Evolutionary conservation across 306 rosid genomes (phyloP).

Genomic region (Inga oerstediana): DNA sequence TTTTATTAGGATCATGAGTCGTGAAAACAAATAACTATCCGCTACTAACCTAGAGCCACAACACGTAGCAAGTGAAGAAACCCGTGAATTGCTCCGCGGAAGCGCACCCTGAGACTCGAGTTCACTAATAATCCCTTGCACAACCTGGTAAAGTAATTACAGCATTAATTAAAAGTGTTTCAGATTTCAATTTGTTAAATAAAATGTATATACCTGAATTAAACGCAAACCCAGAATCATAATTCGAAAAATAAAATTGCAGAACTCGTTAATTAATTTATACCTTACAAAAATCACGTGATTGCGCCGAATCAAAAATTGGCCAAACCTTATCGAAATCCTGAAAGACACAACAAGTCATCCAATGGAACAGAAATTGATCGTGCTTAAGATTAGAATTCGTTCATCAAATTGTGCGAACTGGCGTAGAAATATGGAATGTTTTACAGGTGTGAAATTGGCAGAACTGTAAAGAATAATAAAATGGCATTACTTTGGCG

Average conservation of each 20-base stretch:
- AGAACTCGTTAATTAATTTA: not conserved
- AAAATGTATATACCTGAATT: not conserved
- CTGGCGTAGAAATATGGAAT: not conserved
- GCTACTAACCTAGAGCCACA: constrained; percentile 90
- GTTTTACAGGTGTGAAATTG: not conserved
- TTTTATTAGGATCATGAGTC: constrained; percentile 34
- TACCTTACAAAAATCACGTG: constrained; percentile 96
- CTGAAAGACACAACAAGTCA: constrained; percentile 57
- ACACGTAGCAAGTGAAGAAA: constrained; percentile 97
- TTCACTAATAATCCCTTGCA: constrained; percentile 95
- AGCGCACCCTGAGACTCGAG: constrained; percentile 98
- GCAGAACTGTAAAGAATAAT: not conserved
- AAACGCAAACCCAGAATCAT: not conserved
- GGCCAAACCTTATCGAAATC: constrained; percentile 99
- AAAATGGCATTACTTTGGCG: constrained; percentile 53
- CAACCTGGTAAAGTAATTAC: constrained; percentile 57
- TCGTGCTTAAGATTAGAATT: not conserved
- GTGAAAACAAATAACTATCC: not conserved
- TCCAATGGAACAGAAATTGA: constrained; percentile 29
- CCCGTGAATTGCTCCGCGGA: constrained; percentile 97
- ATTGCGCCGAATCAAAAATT: constrained; percentile 91
- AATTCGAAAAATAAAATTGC: not conserved
- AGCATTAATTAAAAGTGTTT: constrained; percentile 21
- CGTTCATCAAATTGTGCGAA: not conserved
- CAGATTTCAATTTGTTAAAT: not conserved